Percentiles rank a stretch among this genome's conserved stretches.
Conservation (phyloP, 192 early-diverging fungal genomes). For the Allomyces macrogynus region DNA sequence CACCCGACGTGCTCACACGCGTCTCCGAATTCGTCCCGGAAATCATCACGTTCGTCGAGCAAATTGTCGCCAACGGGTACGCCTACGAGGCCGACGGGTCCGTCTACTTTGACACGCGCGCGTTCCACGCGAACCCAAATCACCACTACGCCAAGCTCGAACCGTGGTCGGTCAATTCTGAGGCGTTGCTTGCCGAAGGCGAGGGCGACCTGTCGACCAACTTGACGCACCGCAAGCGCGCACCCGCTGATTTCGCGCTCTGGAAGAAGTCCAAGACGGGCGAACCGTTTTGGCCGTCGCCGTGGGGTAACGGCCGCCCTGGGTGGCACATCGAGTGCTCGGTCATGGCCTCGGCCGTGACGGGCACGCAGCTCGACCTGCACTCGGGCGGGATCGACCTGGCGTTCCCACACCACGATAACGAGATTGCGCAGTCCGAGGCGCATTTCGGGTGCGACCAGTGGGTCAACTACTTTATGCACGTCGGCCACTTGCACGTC, state of each 20-base stretch:
- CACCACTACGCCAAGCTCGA: slow-evolving; percentile 91
- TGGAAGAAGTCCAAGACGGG: slow-evolving; percentile 90
- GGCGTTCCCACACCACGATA: slow-evolving; percentile 96
- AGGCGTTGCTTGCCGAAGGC: slow-evolving; percentile 54
- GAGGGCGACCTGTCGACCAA: slow-evolving; percentile 66
- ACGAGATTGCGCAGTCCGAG: slow-evolving; percentile 91
- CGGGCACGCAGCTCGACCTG: slow-evolving; percentile 76
- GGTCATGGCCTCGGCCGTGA: slow-evolving; percentile 83
- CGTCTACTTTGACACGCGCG: slow-evolving; percentile 82
- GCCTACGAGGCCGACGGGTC: slow-evolving; percentile 79
- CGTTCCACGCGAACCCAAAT: slow-evolving; percentile 54
- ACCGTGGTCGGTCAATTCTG: slow-evolving; percentile 69
- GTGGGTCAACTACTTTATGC: slow-evolving; percentile 99
- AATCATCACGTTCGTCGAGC: slow-evolving; percentile 70
- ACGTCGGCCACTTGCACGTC: slow-evolving; percentile 84
- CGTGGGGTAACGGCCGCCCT: slow-evolving; percentile 83
- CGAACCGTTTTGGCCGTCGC: slow-evolving; percentile 82
- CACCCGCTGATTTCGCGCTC: slow-evolving; percentile 72
- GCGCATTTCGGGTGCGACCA: slow-evolving; percentile 72
- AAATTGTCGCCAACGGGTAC: slow-evolving; percentile 87
- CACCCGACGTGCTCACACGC: slow-evolving; percentile 72
- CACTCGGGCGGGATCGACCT: slow-evolving; percentile 92
- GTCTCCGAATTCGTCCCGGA: slow-evolving; percentile 95
- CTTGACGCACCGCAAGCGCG: slow-evolving; percentile 37
- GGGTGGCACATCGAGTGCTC: slow-evolving; percentile 99